phyloP scores from a whole-genome alignment of 2,329 filamentous ascomycete species.

The Pestalotiopsis sp. region DNA sequence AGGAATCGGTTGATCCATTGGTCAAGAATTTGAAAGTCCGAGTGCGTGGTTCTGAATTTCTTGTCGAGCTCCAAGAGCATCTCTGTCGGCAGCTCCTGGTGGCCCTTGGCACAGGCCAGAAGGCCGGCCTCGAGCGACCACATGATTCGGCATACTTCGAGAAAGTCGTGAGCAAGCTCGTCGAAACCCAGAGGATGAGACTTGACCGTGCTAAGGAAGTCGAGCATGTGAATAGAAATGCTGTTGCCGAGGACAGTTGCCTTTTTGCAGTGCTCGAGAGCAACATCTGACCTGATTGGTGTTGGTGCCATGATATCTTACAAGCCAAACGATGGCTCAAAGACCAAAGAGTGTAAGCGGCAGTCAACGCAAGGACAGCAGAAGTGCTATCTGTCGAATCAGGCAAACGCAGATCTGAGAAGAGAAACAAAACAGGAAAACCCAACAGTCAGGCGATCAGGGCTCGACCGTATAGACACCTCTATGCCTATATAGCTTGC shows the following conservation, averaged over 20 bases:
- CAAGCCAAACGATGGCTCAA: neutral
- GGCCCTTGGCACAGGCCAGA: constrained; percentile 49
- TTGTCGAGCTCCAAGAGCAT: constrained; percentile 65
- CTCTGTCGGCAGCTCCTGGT: constrained; percentile 58
- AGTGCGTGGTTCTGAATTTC: constrained; percentile 62
- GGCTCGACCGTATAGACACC: neutral
- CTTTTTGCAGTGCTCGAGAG: constrained; percentile 35
- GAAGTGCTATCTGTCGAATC: neutral
- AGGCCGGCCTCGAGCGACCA: constrained; percentile 71
- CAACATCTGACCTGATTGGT: constrained; percentile 9
- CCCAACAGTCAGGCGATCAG: neutral
- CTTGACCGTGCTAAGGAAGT: constrained; percentile 61
- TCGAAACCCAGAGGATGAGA: constrained; percentile 57
- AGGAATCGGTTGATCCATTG: constrained; percentile 64
- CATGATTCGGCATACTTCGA: constrained; percentile 66
- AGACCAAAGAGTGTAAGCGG: neutral
- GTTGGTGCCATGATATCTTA: constrained; percentile 6
- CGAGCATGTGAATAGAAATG: constrained; percentile 66
- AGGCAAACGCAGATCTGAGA: neutral
- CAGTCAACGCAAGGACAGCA: neutral
- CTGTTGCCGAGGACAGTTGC: constrained; percentile 63
- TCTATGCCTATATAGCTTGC: neutral
- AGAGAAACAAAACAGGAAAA: neutral
- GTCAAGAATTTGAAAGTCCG: constrained; percentile 64
- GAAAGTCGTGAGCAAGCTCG: constrained; percentile 64